Evolutionary conservation across 1,284 basidiomycete species (phyloP).

Genomic region (Exobasidium rhododendri): DNA sequence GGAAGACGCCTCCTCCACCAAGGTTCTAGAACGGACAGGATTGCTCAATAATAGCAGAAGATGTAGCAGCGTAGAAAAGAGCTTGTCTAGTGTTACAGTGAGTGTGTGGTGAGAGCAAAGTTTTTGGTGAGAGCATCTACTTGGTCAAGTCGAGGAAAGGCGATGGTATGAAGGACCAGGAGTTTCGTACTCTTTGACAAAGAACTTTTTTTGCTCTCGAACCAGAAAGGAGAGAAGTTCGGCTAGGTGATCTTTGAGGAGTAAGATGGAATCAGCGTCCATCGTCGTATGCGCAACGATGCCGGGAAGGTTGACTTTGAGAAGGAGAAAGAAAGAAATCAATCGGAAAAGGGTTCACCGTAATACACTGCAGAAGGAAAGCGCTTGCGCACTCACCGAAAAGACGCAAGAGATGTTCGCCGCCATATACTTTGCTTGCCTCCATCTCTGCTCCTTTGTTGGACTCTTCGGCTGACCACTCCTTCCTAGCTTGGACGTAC

Average conservation of each 20-base stretch:
- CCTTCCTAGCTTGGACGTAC: slow-evolving; percentile 76
- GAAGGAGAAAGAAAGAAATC: not conserved
- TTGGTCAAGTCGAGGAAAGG: slow-evolving; percentile 54
- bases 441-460: slow-evolving; percentile 59
- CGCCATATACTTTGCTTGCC: slow-evolving; percentile 88
- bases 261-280: slow-evolving; percentile 76
- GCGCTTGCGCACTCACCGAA: slow-evolving; percentile 68
- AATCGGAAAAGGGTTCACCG: too few relatives aligned
- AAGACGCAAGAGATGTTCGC: slow-evolving; percentile 87
- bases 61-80: too few relatives aligned
- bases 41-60: too few relatives aligned
- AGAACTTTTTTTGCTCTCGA: slow-evolving; percentile 66
- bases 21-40: too few relatives aligned
- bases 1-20: too few relatives aligned
- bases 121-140: too few relatives aligned
- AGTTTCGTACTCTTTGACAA: slow-evolving; percentile 70
- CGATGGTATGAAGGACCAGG: slow-evolving; percentile 72
- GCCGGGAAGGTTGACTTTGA: slow-evolving; percentile 61
- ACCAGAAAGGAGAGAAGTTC: slow-evolving; percentile 78
- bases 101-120: too few relatives aligned
- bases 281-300: slow-evolving; percentile 89
- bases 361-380: too few relatives aligned
- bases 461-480: slow-evolving; percentile 60
- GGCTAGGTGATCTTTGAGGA: slow-evolving; percentile 84
- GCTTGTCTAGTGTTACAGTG: too few relatives aligned